Evolutionary conservation across 768 basidiomycete species (phyloP), one percentile per base, ranked within the genome.

Genomic region (Russula abietina): DNA sequence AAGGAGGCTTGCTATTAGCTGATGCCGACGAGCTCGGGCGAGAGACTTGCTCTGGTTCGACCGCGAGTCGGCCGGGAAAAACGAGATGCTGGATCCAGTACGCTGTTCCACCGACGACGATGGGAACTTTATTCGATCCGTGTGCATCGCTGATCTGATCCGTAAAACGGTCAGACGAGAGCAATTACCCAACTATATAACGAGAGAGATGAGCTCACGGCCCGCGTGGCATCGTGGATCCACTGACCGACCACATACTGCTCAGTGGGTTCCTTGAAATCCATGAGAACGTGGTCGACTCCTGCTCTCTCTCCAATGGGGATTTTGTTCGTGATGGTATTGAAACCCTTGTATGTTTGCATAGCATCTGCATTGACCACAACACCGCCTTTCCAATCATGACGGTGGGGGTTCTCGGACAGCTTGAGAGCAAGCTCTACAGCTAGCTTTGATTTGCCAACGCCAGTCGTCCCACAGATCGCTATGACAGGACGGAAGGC

Each of bases 41-140:
- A 22, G 49, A 51, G 22, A 52, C 32, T 19, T 55, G 62, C 11
- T 62, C 53, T 33, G 70, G 58, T 16, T 75, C 67, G 19, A 73
- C 69, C 8, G 73, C 75, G 39, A 94, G 77, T 26, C 89, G 83
- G 69, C 87, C 84, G 0, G 94, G 91, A 70, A 98, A 98, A 14
- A 98, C 77, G 43, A 97, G 84, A 71, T 99, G 92, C 69, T 99
- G 96, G 28, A 96, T 90, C 88, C 95, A 99, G 72, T 99, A 99
- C 4, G 92, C 85, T 2, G 97, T 98, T 6, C 97, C 97, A 3
- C 97, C 97, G 51, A 96, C 94, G 8, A 96, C 78, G 60, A 99
- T 90, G 0, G 97, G 96, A 7, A 98, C 73, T 61, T 87, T 76
- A 3, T 80, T 73, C 62, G 80, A 76, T 43, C 68, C 65, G 69